A percentile compares a stretch with the other conserved stretches of the same genome.
phyloP scores from a whole-genome alignment of 192 early-diverging fungal species.

The Geranomyces variabilis region DNA sequence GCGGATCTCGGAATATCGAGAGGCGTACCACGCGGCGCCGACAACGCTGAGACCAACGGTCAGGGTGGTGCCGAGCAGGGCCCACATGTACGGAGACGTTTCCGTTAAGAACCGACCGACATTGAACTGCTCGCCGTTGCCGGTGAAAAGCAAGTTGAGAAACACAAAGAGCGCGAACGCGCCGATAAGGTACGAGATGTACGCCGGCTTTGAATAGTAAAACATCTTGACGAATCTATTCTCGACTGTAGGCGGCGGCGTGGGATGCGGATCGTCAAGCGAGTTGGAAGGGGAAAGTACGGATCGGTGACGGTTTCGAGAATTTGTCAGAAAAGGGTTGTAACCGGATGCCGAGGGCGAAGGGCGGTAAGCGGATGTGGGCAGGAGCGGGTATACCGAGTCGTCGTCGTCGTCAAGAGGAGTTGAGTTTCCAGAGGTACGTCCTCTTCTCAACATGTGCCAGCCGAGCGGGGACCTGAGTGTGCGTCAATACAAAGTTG shows the following conservation, averaged over 20 bases:
- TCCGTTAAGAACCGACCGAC: conserved; percentile 77
- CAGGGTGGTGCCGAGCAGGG: conserved; percentile 77
- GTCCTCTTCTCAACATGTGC: conserved; percentile 32
- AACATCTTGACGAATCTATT: conserved; percentile 18
- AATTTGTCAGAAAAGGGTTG: too few species aligned
- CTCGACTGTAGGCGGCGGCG: conserved; percentile 17
- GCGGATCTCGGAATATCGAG: too few species aligned
- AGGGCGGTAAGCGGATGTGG: conserved; percentile 7
- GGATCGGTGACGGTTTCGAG: conserved; percentile 7
- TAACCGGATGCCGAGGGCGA: neutral
- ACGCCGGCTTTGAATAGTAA: conserved; percentile 46
- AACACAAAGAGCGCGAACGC: conserved; percentile 55
- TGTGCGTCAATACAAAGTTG: too few species aligned
- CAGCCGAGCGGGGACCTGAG: neutral
- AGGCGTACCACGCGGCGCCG: conserved; percentile 85
- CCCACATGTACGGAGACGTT: conserved; percentile 89
- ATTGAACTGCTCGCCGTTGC: conserved; percentile 86
- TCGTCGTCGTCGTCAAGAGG: conserved; percentile 9
- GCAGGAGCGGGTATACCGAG: conserved; percentile 14
- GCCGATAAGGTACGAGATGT: conserved; percentile 34
- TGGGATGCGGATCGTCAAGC: conserved; percentile 15
- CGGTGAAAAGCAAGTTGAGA: conserved; percentile 85
- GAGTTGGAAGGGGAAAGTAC: neutral
- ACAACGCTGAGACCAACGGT: conserved; percentile 88
- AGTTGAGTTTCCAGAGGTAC: conserved; percentile 13